These are phyloP conservation scores for Golubevia sp. DNA, from an alignment of 1,284 basidiomycete genomes.

Conservation along the genomic window DNA sequence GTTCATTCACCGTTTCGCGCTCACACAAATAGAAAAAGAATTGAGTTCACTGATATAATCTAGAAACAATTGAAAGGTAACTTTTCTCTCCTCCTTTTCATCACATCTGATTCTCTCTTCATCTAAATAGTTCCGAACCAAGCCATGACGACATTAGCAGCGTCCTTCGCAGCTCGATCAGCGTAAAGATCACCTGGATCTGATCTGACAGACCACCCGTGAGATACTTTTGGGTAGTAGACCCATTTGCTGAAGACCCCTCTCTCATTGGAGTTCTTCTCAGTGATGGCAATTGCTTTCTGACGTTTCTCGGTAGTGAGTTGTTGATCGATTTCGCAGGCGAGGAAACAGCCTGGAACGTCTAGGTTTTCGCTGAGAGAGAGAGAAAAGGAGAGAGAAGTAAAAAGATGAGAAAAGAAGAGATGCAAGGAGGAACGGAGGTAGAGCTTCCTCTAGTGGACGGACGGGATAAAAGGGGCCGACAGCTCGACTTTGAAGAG, in stretches of 20 bases:
- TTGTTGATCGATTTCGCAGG: conserved; percentile 10
- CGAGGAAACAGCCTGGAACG: conserved; percentile 12
- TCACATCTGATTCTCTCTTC: too few species aligned
- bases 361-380: conserved; percentile 1
- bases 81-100: too few species aligned
- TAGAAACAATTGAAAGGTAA: too few species aligned
- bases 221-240: conserved; percentile 8
- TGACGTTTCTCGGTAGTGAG: conserved; percentile 15
- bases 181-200: conserved; percentile 16
- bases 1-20: too few species aligned
- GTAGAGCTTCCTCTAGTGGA: too few species aligned
- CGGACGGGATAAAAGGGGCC: too few species aligned
- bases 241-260: conserved; percentile 12
- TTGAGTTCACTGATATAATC: too few species aligned
- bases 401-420: too few species aligned
- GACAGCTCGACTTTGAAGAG: too few species aligned
- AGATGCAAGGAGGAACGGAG: too few species aligned
- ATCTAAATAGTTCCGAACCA: conserved; percentile 6
- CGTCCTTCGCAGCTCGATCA: conserved; percentile 13
- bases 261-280: conserved; percentile 5
- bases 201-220: conserved; percentile 17
- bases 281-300: conserved; percentile 7
- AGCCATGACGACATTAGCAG: conserved; percentile 4
- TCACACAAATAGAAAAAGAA: too few species aligned
- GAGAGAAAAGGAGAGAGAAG: too few species aligned